phyloP scores from a whole-genome alignment of 345 rosid genomes.

The Kernera saxatilis region DNA sequence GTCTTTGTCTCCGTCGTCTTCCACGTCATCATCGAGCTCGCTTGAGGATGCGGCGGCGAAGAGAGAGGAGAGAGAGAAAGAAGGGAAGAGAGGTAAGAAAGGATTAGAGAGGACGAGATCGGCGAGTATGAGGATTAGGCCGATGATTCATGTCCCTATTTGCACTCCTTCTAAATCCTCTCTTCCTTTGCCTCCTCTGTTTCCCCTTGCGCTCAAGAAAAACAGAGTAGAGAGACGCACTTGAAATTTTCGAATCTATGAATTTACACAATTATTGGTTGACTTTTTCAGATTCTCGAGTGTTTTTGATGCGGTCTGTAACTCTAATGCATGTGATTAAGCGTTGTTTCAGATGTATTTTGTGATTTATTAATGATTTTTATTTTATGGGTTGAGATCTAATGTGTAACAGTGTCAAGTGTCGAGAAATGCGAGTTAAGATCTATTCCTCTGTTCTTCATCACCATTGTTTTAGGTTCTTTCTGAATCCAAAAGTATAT shows the following conservation, averaged over 20 bases:
- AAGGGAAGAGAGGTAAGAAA: constrained; percentile 60
- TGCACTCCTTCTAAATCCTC: constrained; percentile 55
- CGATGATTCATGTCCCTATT: constrained; percentile 76
- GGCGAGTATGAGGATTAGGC: constrained; percentile 62
- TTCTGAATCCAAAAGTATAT: not conserved
- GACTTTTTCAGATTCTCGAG: constrained; percentile 1
- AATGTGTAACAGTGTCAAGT: not conserved
- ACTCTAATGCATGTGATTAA: constrained; percentile 12
- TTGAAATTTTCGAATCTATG: not conserved
- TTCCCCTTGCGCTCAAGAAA: constrained; percentile 48
- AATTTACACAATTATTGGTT: constrained; percentile 7
- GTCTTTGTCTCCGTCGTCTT: constrained; percentile 56
- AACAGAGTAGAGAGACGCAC: constrained; percentile 54
- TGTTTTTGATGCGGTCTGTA: not conserved
- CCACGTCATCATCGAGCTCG: constrained; percentile 68
- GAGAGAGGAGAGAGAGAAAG: constrained; percentile 35
- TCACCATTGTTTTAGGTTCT: not conserved
- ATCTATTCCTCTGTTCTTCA: constrained; percentile 1
- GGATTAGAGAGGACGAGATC: constrained; percentile 78
- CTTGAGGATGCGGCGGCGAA: constrained; percentile 32
- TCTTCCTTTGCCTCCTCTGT: constrained; percentile 55
- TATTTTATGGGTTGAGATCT: not conserved
- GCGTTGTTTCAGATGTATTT: not conserved
- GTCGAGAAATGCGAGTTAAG: constrained; percentile 12
- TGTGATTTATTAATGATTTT: not conserved